phyloP scores from a whole-genome alignment of 164 flowering plant genomes.

The Cinnamomum chago region DNA sequence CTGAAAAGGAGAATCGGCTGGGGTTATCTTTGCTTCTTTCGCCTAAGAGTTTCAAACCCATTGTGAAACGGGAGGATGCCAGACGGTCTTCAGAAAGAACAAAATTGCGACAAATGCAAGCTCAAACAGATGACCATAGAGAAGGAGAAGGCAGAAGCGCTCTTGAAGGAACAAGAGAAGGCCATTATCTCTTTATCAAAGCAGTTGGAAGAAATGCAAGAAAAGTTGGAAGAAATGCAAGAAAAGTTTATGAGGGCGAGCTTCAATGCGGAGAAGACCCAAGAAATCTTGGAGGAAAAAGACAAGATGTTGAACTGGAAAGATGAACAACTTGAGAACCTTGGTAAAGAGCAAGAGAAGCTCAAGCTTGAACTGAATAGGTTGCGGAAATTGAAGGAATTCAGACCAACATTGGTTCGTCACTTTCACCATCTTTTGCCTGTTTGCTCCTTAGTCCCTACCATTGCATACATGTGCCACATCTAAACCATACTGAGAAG shows the following conservation, averaged over 20 bases:
- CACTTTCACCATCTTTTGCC: slow-evolving; percentile 2
- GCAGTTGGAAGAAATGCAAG: slow-evolving; percentile 68
- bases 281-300: slow-evolving; percentile 56
- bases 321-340: slow-evolving; percentile 54
- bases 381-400: slow-evolving; percentile 87
- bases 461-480: no score
- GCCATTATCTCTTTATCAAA: slow-evolving; percentile 37
- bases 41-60: slow-evolving; percentile 22
- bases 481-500: no score
- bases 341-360: slow-evolving; percentile 63
- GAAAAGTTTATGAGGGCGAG: slow-evolving; percentile 50
- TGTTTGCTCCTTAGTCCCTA: background rate
- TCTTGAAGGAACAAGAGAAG: no score
- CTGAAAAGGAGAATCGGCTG: slow-evolving; percentile 51
- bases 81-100: background rate
- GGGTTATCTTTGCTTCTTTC: slow-evolving; percentile 36
- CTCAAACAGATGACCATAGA: no score
- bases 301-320: slow-evolving; percentile 59
- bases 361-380: slow-evolving; percentile 77
- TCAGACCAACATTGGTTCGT: slow-evolving; percentile 82
- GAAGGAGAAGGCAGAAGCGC: no score
- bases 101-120: no score
- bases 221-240: no score
- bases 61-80: slow-evolving; percentile 18
- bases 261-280: slow-evolving; percentile 73